These are phyloP conservation scores for Byssoonygena ceratinophila DNA, from an alignment of 2,329 filamentous ascomycete genomes.

Conservation along the genomic window DNA sequence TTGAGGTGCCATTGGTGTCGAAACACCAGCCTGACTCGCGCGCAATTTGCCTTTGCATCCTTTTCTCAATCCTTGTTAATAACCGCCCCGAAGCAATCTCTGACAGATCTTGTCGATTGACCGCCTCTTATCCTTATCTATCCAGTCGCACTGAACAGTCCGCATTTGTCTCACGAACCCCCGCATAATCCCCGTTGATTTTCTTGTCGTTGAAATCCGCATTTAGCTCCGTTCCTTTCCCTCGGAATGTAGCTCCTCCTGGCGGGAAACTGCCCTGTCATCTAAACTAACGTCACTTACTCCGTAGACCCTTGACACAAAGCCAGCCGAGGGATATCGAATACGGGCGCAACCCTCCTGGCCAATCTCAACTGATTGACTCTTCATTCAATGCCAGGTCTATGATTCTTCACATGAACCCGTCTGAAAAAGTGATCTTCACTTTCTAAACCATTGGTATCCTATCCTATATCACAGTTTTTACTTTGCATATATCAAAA, in stretches of 20 bases:
- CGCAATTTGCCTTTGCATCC: too few species aligned
- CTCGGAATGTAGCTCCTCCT: neutral
- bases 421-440: neutral
- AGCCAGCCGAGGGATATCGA: neutral
- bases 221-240: neutral
- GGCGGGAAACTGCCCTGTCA: neutral
- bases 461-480: neutral
- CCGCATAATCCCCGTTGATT: too few species aligned
- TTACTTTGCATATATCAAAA: neutral
- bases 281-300: neutral
- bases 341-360: neutral
- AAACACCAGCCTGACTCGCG: too few species aligned
- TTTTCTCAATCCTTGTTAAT: neutral
- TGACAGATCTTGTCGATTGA: neutral
- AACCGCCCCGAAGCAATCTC: neutral
- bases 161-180: neutral
- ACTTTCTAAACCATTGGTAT: neutral
- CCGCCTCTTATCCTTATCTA: neutral
- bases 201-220: neutral
- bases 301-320: neutral
- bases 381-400: too few species aligned
- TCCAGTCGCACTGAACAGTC: neutral
- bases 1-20: neutral
- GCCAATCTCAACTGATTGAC: too few species aligned
- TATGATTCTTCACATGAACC: too few species aligned